Percentiles rank a stretch among this genome's conserved stretches.
Conservation (phyloP, 2,329 filamentous ascomycete genomes). For the Ophiocordyceps robertsii region DNA sequence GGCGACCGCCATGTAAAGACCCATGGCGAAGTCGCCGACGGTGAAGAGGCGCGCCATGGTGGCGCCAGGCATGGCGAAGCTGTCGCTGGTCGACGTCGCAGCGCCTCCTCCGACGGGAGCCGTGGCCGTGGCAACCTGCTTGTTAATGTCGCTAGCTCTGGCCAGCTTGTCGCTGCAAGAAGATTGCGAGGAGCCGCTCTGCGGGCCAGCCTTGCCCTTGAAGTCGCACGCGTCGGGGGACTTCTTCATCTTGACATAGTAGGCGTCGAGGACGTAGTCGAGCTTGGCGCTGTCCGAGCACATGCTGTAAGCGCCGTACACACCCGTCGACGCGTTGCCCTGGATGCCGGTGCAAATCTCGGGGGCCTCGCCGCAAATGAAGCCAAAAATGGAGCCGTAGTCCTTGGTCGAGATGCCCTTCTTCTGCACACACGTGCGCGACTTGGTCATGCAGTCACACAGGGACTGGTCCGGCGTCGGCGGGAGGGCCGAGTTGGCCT, state of each 20-base stretch:
- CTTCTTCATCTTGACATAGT: constrained; percentile 43
- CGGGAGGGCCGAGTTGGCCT: constrained; percentile 52
- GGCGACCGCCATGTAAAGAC: constrained; percentile 38
- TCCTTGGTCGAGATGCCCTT: constrained; percentile 40
- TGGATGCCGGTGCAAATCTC: constrained; percentile 53
- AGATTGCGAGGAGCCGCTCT: constrained; percentile 30
- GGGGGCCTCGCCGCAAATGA: constrained; percentile 49
- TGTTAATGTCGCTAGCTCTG: constrained; percentile 47
- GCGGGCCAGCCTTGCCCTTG: constrained; percentile 45
- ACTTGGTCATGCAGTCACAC: constrained; percentile 75
- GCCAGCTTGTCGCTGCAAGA: constrained; percentile 46
- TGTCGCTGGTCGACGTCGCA: constrained; percentile 11
- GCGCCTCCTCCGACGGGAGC: constrained; percentile 12
- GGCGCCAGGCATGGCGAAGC: constrained; percentile 22
- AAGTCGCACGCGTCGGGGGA: constrained; percentile 54
- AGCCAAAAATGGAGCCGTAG: constrained; percentile 60
- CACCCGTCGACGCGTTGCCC: constrained; percentile 26
- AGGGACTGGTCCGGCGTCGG: constrained; percentile 67
- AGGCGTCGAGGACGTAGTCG: constrained; percentile 59
- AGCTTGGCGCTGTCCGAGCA: constrained; percentile 60
- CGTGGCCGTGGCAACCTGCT: constrained; percentile 31
- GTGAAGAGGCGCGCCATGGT: constrained; percentile 25
- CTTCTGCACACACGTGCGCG: constrained; percentile 58
- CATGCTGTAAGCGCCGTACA: constrained; percentile 67
- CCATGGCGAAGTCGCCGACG: constrained; percentile 33